Conservation (phyloP, 257 asterid genomes). For the Primulina tabacum region DNA sequence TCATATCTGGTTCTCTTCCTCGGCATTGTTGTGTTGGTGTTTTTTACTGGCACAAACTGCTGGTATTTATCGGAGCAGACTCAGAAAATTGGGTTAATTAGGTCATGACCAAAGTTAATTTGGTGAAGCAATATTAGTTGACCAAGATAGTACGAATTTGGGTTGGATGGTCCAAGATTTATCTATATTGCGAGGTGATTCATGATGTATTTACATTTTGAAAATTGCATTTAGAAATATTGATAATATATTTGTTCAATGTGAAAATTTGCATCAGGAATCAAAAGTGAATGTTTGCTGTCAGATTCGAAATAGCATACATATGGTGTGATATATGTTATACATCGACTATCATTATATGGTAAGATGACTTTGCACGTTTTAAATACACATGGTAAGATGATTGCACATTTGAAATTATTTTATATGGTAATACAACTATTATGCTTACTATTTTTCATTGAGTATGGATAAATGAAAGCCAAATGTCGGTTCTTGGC, state of each 20-base stretch:
- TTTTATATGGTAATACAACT: not conserved
- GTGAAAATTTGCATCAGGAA: not conserved
- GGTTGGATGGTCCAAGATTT: conserved; percentile 1
- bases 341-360: not conserved
- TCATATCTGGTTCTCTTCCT: conserved; percentile 24
- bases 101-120: conserved; percentile 11
- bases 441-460: not conserved
- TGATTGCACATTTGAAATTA: not conserved
- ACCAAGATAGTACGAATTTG: conserved; percentile 6
- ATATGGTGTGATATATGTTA: conserved; percentile 5
- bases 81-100: not conserved
- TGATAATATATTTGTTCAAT: not conserved
- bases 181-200: not conserved
- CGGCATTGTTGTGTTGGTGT: conserved; percentile 33
- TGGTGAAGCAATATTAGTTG: not conserved
- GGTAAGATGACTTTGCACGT: not conserved
- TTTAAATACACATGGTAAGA: not conserved
- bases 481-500: not conserved
- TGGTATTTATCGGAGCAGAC: conserved; percentile 30
- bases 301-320: not conserved
- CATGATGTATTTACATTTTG: conserved; percentile 6
- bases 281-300: not conserved
- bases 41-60: conserved; percentile 18
- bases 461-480: not conserved
- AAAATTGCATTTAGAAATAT: conserved; percentile 1